Conservation (phyloP, 345 rosid genomes). For the Eucalyptus polybractea region DNA sequence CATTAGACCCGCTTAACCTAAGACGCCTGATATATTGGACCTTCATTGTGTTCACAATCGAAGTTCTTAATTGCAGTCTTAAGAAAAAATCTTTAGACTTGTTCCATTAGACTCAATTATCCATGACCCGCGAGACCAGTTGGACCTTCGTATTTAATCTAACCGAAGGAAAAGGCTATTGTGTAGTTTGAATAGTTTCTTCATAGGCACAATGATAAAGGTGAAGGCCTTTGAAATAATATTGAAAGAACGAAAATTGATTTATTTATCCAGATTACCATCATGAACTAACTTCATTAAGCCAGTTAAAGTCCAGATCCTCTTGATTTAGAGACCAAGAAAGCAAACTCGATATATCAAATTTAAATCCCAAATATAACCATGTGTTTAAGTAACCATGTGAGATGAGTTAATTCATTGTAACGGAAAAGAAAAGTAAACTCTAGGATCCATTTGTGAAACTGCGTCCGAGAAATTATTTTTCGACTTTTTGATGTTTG, state of each 20-base stretch:
- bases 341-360: background rate
- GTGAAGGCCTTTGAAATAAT: too few relatives aligned
- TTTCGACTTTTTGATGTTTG: too few relatives aligned
- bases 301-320: background rate
- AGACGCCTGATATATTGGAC: background rate
- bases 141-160: background rate
- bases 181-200: too few relatives aligned
- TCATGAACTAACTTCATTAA: background rate
- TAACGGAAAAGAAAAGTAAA: background rate
- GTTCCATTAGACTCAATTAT: background rate
- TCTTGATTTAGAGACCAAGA: background rate
- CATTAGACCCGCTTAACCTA: background rate
- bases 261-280: background rate
- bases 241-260: too few relatives aligned
- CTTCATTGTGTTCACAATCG: background rate
- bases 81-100: background rate
- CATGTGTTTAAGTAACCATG: background rate
- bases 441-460: too few relatives aligned
- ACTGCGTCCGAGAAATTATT: too few relatives aligned
- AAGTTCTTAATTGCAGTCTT: background rate
- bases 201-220: too few relatives aligned
- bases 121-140: background rate
- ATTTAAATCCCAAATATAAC: background rate
- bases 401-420: background rate
- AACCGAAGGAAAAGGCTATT: background rate